A percentile compares a stretch with the other conserved stretches of the same genome.
Conservation (phyloP, 805 yeast genomes). For the Lipomyces mesembrius region DNA sequence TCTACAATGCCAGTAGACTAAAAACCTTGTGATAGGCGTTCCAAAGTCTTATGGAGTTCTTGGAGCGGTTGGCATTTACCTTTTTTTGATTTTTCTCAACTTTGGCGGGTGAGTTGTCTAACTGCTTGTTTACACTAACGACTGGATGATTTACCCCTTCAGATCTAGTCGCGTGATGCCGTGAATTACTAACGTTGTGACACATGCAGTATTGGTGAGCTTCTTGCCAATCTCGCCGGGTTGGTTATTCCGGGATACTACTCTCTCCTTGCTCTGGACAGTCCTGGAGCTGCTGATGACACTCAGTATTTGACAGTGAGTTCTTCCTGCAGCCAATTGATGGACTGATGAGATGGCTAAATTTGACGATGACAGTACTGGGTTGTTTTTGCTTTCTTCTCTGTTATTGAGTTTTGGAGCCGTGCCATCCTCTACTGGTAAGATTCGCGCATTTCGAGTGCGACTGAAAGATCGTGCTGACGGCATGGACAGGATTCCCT, state of each 20-base stretch:
- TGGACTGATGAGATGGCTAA: not conserved
- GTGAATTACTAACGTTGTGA: not conserved
- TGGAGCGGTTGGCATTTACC: conserved; percentile 66
- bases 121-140: not conserved
- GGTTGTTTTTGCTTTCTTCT: conserved; percentile 95
- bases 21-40: conserved; percentile 37
- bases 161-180: not conserved
- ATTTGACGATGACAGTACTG: conserved; percentile 58
- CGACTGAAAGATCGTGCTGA: not conserved
- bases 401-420: conserved; percentile 95
- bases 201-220: conserved; percentile 69
- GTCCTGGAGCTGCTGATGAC: conserved; percentile 73
- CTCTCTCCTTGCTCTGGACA: conserved; percentile 82
- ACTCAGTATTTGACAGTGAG: conserved; percentile 63
- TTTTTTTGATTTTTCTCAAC: conserved; percentile 81
- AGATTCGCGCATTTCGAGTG: not conserved
- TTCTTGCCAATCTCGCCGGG: conserved; percentile 89
- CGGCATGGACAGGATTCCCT: conserved; percentile 59
- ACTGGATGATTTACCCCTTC: not conserved
- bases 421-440: conserved; percentile 85
- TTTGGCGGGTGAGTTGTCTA: conserved; percentile 65
- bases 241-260: conserved; percentile 88
- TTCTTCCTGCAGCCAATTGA: not conserved
- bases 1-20: not conserved
- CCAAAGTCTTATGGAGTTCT: conserved; percentile 88